Evolutionary conservation across 805 yeast species (phyloP), one percentile per base, ranked within the genome.

Genomic region (Metschnikowia chrysomelidarum): DNA sequence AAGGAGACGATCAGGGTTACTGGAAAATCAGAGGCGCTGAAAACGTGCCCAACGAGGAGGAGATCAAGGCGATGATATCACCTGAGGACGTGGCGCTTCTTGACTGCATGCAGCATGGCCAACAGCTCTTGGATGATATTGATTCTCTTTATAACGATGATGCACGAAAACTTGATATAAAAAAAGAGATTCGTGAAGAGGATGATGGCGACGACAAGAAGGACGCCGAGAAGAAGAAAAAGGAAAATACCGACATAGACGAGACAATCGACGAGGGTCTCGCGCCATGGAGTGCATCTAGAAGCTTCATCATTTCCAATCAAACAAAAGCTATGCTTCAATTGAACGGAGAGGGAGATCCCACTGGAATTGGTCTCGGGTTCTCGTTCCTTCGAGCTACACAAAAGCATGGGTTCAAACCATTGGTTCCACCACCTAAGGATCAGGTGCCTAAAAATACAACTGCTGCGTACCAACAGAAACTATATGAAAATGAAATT

Each of bases 311-410:
- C 36, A 86, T 80, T 57, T 93, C 98, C 2, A 88, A 95, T 16
- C 98, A 89, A 56, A 95, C 96, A 36, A 89, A 94, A 52, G 94
- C 97, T 0, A 93, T 93, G 97, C 71, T 93, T 27, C 96, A 88
- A 54, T 75, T 93, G 17, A 87, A 87, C 54, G 96, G 96, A 10
- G 89, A 82, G 35, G 98, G 98, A 31, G 98, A 93, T 57, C 95
- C 96, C 2, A 80, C 95, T 0, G 95, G 95, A 16, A 78, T 85
- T 44, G 93, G 95, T 2, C 84, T 87, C 46, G 95, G 91, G 0
- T 85, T 85, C 47, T 87, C 96, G 7, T 84, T 91, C 47, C 69
- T 89, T 49, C 75, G 89, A 46, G 85, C 96, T 0, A 87, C 97
- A 0, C 94, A 91, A 87, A 93, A 91, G 59, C 96, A 95, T 53